Evolutionary conservation across 2,329 filamentous ascomycete species (phyloP).

Genomic region (Bertia moriformis): DNA sequence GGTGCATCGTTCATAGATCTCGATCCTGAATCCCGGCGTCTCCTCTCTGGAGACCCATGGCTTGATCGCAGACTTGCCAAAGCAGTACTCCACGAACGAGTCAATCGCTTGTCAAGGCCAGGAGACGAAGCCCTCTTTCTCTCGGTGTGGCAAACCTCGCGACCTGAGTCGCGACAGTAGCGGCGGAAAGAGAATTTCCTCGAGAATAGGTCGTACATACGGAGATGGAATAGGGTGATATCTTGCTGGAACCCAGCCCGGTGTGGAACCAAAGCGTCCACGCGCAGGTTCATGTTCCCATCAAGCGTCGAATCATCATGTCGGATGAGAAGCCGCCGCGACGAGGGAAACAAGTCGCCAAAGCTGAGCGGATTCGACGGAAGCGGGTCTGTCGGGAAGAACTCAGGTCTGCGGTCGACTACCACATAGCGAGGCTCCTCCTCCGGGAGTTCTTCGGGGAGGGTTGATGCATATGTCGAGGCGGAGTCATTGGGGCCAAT

Average conservation of each 20-base stretch:
- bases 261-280: not conserved
- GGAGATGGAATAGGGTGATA: conserved; percentile 1
- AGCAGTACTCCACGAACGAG: not conserved
- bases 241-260: not conserved
- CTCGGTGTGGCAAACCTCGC: not conserved
- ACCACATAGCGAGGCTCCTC: not conserved
- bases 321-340: not conserved
- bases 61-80: not conserved
- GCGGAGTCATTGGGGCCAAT: not conserved
- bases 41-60: not conserved
- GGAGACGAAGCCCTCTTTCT: not conserved
- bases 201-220: not conserved
- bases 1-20: not conserved
- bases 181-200: not conserved
- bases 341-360: not conserved
- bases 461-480: not conserved
- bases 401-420: not conserved
- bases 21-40: not conserved
- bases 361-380: not conserved
- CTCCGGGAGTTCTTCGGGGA: not conserved
- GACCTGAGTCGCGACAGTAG: not conserved
- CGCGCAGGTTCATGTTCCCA: conserved; percentile 1
- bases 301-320: not conserved
- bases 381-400: not conserved
- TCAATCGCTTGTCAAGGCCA: not conserved